phyloP scores from a whole-genome alignment of 1,284 basidiomycete genomes.

The Ustilago esculenta region DNA sequence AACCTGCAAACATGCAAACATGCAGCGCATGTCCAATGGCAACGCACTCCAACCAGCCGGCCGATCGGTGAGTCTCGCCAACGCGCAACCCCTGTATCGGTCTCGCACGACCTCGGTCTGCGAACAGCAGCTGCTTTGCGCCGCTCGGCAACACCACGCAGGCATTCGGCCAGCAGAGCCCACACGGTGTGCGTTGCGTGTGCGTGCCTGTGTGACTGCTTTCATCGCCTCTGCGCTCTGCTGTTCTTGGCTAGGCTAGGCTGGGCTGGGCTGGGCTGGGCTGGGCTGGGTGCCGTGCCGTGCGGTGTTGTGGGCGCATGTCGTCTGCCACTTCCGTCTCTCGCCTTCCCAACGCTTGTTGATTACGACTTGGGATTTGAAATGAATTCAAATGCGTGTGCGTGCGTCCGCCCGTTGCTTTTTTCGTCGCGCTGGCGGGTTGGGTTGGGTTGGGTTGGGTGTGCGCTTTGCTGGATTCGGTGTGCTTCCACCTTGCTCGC shows the following conservation, averaged over 20 bases:
- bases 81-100: background rate
- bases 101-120: constrained; percentile 1
- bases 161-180: background rate
- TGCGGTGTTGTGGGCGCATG: too few species aligned
- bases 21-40: background rate
- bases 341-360: too few species aligned
- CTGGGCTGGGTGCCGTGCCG: background rate
- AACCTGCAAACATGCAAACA: background rate
- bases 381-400: background rate
- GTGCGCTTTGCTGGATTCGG: background rate
- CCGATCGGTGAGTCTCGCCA: constrained; percentile 1
- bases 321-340: too few species aligned
- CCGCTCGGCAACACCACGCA: constrained; percentile 1
- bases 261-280: constrained; percentile 10
- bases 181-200: background rate
- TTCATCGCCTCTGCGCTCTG: too few species aligned
- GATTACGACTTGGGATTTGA: too few species aligned
- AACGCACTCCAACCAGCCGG: background rate
- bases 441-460: too few species aligned
- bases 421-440: constrained; percentile 14
- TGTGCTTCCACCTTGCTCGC: constrained; percentile 8
- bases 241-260: too few species aligned
- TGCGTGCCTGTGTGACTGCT: background rate
- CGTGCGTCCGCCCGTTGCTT: too few species aligned
- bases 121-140: background rate